Percentiles rank a stretch among this genome's conserved stretches.
phyloP scores from a whole-genome alignment of 164 flowering plant species.

The Liriodendron chinense region DNA sequence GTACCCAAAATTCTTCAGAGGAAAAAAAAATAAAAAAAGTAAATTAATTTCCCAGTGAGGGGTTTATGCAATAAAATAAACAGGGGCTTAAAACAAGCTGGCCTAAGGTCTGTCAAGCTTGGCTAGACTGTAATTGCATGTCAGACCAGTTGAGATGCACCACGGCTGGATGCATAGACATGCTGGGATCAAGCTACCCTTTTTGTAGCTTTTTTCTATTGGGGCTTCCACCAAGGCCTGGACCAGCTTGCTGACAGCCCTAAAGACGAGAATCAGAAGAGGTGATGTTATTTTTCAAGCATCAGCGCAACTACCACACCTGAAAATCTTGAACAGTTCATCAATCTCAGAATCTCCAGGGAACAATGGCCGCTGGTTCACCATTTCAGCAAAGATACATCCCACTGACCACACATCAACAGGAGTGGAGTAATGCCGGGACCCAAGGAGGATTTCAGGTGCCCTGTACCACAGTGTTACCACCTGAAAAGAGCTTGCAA shows the following conservation, averaged over 20 bases:
- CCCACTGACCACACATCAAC: slow-evolving; percentile 99
- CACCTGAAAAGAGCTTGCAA: slow-evolving; percentile 46
- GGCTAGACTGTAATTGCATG: background rate
- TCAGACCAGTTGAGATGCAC: background rate
- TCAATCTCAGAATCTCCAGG: slow-evolving; percentile 99
- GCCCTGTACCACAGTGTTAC: slow-evolving; percentile 99
- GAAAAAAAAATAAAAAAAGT: background rate
- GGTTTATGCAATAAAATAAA: background rate
- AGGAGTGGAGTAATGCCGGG: slow-evolving; percentile 93
- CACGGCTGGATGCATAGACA: background rate
- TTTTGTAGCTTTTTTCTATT: background rate
- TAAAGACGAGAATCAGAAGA: background rate
- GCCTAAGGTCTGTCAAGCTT: background rate
- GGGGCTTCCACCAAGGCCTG: background rate
- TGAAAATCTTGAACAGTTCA: slow-evolving; percentile 92
- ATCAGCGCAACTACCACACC: slow-evolving; percentile 33
- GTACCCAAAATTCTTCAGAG: slow-evolving; percentile 73
- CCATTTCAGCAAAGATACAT: slow-evolving; percentile 99
- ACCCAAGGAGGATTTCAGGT: slow-evolving; percentile 96
- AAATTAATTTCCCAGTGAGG: too few species aligned
- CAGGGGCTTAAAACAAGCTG: background rate
- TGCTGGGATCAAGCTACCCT: background rate
- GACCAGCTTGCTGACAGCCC: background rate
- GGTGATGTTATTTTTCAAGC: background rate
- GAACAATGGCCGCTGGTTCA: slow-evolving; percentile 80